Evolutionary conservation across 2,329 filamentous ascomycete species (phyloP), one percentile per base, ranked within the genome.

Genomic region (Talaromyces sp.): DNA sequence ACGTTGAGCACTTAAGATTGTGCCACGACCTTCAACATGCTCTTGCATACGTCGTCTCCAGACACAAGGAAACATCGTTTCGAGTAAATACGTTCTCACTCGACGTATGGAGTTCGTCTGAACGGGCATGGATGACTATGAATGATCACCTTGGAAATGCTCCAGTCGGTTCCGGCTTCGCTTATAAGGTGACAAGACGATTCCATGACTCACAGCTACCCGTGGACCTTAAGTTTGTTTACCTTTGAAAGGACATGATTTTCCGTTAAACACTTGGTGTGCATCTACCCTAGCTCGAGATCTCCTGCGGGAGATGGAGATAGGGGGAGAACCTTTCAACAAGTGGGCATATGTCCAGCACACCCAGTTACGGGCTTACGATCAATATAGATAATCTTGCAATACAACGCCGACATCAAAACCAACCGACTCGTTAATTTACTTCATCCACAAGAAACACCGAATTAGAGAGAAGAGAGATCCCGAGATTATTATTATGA

Each of bases 401-500:
- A 9, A 35, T 35, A 35, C 33, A 6, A 35, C 2, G 5, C 8
- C 11, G 33, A 35, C 8, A 7, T 35, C 33, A 13, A 3, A 35
- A 9, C 3, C 33, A 35, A 35, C 25, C 33, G 33, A 11, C 33
- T 35, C 8, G 10, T 35, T 11, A 3, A 13, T 10, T 15, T 45
- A 45, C 40, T 28, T 45, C 40, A 45, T 46, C 31, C 43, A 31
- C 25, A 15, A 31, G 22, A 13, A 45, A 45, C 5, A 11, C 10
- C 22, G 17, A 1, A 4, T 6, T 11, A 33, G 25, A 28, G 7
- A 13, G 43, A 33, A 25, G 17, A 21, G 28, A 48, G 25, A 40
- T 41, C 6, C 19, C 31, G 8, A 54, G 28, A 54, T 54, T 36
- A 54, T 45, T 45, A 54, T 45, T 54, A 54, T 45, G 40, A 22